phyloP scores from a whole-genome alignment of 163 green algal species.

The Chlamydomonas reinhardtii region DNA sequence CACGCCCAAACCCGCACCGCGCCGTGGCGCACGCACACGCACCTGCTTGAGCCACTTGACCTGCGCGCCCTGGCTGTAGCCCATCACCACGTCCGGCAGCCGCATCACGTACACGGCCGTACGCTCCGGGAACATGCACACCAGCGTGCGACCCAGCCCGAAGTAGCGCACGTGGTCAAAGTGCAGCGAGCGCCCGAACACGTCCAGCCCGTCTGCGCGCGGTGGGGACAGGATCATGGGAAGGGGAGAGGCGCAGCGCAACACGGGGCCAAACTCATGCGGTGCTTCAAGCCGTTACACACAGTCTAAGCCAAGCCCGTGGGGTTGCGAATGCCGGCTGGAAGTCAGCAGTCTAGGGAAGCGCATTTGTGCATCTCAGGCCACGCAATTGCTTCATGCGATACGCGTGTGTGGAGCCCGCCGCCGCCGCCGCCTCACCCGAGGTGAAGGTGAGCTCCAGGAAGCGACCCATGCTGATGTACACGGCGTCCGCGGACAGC shows the following conservation, averaged over 20 bases:
- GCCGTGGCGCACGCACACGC: background rate
- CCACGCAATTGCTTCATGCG: no score
- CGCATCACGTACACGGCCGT: conserved; percentile 65
- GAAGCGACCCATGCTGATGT: conserved; percentile 67
- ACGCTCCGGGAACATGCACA: conserved; percentile 82
- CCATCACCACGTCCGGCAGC: conserved; percentile 65
- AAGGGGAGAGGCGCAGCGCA: no score
- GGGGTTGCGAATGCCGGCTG: no score
- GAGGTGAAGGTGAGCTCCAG: conserved; percentile 71
- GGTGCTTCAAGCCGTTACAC: no score
- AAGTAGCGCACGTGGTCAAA: conserved; percentile 82
- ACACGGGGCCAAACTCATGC: no score
- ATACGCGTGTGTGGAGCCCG: no score
- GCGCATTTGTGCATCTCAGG: no score
- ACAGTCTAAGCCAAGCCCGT: no score
- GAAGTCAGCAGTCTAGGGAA: no score
- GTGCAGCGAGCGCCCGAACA: conserved; percentile 73
- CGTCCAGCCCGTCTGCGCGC: conserved; percentile 56
- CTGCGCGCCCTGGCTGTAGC: conserved; percentile 63
- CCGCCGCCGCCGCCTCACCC: background rate
- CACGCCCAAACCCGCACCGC: no score
- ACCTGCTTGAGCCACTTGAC: conserved; percentile 72
- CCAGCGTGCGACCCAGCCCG: conserved; percentile 78
- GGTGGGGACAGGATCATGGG: no score
- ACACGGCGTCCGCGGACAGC: conserved; percentile 71